These are phyloP conservation scores for Polysphondylium violaceum DNA, from an alignment of 78 protist genomes.

Conservation along the genomic window DNA sequence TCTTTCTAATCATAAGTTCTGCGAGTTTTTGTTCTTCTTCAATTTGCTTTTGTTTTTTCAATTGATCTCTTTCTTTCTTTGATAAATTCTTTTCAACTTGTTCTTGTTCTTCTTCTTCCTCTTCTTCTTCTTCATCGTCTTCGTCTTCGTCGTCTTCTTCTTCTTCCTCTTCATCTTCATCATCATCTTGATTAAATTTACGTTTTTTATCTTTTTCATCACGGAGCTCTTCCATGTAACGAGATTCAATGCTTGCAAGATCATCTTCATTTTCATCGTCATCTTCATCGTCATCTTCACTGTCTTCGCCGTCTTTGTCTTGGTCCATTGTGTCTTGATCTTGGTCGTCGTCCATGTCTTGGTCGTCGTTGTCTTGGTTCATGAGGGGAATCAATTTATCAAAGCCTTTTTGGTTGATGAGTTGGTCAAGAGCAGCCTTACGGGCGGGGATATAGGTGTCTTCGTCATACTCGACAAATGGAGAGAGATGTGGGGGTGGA, in stretches of 20 bases:
- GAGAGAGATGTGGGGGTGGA: slow-evolving; percentile 97
- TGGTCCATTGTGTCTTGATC: not conserved
- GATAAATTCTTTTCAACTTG: not conserved
- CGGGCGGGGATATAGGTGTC: slow-evolving; percentile 68
- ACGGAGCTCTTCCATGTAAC: slow-evolving; percentile 36
- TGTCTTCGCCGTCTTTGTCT: not conserved
- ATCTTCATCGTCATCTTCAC: slow-evolving; percentile 32
- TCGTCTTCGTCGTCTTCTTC: slow-evolving; percentile 9
- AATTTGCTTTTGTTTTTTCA: slow-evolving; percentile 21
- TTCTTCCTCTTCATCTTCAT: slow-evolving; percentile 6
- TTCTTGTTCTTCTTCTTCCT: not conserved
- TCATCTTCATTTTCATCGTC: slow-evolving; percentile 62
- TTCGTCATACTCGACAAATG: slow-evolving; percentile 88
- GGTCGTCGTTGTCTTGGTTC: not conserved
- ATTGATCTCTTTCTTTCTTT: slow-evolving; percentile 45
- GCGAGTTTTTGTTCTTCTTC: slow-evolving; percentile 56
- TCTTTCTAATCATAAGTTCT: slow-evolving; percentile 66
- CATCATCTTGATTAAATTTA: slow-evolving; percentile 21
- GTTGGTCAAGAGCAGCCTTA: slow-evolving; percentile 48
- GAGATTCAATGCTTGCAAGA: slow-evolving; percentile 26
- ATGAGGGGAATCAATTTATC: slow-evolving; percentile 3
- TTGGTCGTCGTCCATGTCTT: not conserved
- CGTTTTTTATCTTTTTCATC: slow-evolving; percentile 1
- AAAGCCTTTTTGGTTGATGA: slow-evolving; percentile 64
- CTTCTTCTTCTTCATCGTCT: not conserved